Evolutionary conservation across 306 rosid species (phyloP), one percentile per base, ranked within the genome.

Genomic region (Cyclanthera cordifolia): DNA sequence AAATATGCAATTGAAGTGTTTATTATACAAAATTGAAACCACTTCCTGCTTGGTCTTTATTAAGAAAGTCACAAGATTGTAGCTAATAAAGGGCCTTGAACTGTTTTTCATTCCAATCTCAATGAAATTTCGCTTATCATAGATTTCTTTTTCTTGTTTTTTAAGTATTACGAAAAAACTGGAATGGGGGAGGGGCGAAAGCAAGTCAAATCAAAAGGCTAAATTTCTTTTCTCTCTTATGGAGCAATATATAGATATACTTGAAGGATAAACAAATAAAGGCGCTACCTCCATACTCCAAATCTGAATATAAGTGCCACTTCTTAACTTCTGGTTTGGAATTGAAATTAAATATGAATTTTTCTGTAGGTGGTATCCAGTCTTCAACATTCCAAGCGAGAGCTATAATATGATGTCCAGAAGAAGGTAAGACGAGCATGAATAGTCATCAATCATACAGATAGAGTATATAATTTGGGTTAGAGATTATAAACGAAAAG

Each of bases 231-330:
- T 16, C 23, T 60, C 49, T 19, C 47, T 63, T 8, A 21, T 19
- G 49, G 23, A 37, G 51, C 11, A 20, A 39, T 63, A 39, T 16
- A 9, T 5, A 39, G 51, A 63, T 39, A 39, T 66, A 23, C 53
- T 69, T 46, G 77, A 50, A 16, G 34, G 16, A 43, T 43, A 43
- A 43, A 53, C 53, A 27, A 49, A 61, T 5, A 49, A 8, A 24
- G 17, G 56, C 64, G 14, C 19, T 79, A 82, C 98, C 96, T 83
- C 96, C 95, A 70, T 80, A 89, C 77, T 93, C 98, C 48, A 95
- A 86, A 79, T 89, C 98, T 4, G 98, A 89, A 77, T 89, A 93
- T 28, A 93, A 79, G 79, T 93, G 95, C 98, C 98, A 93, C 75
- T 71, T 93, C 74, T 81, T 84, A 30, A 93, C 61, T 73, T 93